Evolutionary conservation across 1,139 yeast genomes (phyloP).

Genomic region (Taiozyma sp.): DNA sequence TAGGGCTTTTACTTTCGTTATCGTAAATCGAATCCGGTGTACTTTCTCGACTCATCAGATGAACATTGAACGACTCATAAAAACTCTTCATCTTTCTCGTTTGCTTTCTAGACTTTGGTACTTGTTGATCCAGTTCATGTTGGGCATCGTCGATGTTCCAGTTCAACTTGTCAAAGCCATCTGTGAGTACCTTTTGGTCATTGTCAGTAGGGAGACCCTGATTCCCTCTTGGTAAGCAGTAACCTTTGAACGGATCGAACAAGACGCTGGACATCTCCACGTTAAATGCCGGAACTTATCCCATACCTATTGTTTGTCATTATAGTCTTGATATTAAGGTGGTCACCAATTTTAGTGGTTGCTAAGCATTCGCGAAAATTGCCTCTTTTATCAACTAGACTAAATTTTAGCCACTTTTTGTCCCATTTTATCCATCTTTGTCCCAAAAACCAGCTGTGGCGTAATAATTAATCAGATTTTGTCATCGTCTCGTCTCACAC

Average conservation of each 20-base stretch:
- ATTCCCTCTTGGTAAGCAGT: conserved; percentile 11
- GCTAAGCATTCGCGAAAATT: neutral
- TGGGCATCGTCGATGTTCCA: conserved; percentile 19
- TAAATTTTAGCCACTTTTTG: too few species aligned
- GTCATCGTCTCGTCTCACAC: too few species aligned
- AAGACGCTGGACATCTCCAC: conserved; percentile 12
- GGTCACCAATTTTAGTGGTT: too few species aligned
- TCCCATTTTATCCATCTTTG: neutral
- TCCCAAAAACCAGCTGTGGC: neutral
- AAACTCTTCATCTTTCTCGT: conserved; percentile 1
- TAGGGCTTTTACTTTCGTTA: conserved; percentile 14
- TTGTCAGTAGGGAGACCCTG: neutral
- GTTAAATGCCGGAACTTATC: too few species aligned
- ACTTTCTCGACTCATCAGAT: neutral
- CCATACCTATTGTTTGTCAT: too few species aligned
- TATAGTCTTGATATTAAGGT: too few species aligned
- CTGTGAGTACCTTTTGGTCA: conserved; percentile 16
- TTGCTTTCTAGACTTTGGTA: neutral
- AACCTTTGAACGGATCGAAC: conserved; percentile 20
- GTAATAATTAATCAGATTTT: neutral
- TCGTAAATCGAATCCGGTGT: conserved; percentile 5
- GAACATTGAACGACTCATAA: conserved; percentile 1
- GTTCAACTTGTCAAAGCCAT: conserved; percentile 29
- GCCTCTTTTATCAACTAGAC: neutral
- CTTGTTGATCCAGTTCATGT: neutral